Evolutionary conservation across 2,329 filamentous ascomycete species (phyloP).

Genomic region (Ophiostoma piceae): DNA sequence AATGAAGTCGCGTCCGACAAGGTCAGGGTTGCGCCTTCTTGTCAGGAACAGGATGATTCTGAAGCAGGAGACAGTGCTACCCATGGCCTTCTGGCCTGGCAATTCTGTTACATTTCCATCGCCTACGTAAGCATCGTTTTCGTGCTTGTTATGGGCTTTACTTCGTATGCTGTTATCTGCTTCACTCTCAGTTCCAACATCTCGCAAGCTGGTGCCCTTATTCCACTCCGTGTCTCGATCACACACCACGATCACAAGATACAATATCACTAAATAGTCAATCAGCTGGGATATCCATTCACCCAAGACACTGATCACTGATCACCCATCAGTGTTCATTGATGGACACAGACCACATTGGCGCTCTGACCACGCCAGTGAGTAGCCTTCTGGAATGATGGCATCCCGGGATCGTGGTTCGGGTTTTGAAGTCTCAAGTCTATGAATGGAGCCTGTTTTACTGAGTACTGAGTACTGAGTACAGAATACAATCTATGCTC

Average conservation of each 20-base stretch:
- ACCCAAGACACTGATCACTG: background rate
- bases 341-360: conserved; percentile 10
- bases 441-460: background rate
- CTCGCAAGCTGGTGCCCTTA: background rate
- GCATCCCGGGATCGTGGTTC: conserved; percentile 14
- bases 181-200: background rate
- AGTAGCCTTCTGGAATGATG: background rate
- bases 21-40: background rate
- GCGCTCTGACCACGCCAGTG: background rate
- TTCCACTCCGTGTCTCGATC: background rate
- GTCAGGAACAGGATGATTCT: background rate
- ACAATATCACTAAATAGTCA: background rate
- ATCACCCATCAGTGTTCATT: background rate
- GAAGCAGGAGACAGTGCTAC: background rate
- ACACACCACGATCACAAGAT: background rate
- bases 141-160: no score
- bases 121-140: background rate
- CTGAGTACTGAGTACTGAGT: background rate
- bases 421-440: background rate
- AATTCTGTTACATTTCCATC: background rate
- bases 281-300: background rate
- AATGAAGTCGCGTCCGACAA: background rate
- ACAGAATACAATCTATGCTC: background rate
- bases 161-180: background rate
- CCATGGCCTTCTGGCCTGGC: background rate